Conservation (phyloP, 2,329 filamentous ascomycete species). For the Fusarium poae region DNA sequence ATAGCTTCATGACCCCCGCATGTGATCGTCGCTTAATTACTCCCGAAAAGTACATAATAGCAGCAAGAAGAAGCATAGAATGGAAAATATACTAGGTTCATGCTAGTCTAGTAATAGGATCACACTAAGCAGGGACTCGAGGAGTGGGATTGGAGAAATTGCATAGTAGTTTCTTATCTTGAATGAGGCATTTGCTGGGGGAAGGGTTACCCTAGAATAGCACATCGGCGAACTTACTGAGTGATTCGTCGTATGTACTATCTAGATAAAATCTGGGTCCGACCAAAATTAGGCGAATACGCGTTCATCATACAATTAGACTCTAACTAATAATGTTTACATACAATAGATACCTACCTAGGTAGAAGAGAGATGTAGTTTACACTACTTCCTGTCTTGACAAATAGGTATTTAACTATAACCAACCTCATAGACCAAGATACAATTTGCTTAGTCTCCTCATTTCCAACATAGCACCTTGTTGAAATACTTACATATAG, state of each 20-base stretch:
- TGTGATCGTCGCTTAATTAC: conserved; percentile 39
- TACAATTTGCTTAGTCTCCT: no score
- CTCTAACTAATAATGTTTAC: no score
- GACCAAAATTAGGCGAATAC: neutral
- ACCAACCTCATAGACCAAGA: no score
- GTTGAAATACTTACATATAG: no score
- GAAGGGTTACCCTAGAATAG: neutral
- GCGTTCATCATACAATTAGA: no score
- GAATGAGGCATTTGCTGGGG: neutral
- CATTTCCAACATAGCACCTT: no score
- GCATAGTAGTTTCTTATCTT: neutral
- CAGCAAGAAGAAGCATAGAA: neutral
- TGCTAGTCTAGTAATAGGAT: conserved; percentile 12
- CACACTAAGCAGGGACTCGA: neutral
- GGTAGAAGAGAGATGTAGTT: no score
- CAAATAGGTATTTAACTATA: no score
- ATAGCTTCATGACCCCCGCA: conserved; percentile 24
- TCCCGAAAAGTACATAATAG: neutral
- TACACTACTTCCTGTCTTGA: no score
- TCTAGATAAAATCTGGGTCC: neutral
- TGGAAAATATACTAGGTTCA: conserved; percentile 3
- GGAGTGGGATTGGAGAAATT: neutral
- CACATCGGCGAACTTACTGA: conserved; percentile 9
- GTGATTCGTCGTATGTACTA: neutral
- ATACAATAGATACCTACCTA: no score